phyloP scores from a whole-genome alignment of 805 yeast genomes.

The Yarrowia bubula region DNA sequence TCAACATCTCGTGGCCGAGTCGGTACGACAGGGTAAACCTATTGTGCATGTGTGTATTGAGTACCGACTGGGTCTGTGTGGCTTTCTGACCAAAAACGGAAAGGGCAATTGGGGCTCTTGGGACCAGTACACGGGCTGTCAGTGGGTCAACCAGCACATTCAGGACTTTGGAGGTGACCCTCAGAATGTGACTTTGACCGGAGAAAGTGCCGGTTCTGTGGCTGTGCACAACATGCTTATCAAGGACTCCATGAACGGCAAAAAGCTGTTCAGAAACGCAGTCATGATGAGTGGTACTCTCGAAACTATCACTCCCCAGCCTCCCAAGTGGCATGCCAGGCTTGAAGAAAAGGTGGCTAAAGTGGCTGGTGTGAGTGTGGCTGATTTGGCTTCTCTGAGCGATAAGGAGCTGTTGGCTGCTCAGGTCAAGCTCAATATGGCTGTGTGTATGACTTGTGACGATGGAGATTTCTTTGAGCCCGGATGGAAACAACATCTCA shows the following conservation, averaged over 20 bases:
- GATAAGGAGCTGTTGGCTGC: neutral
- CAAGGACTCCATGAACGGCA: conserved; percentile 25
- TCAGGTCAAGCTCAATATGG: conserved; percentile 10
- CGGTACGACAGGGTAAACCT: conserved; percentile 33
- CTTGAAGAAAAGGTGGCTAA: conserved; percentile 11
- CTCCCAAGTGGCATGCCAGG: conserved; percentile 13
- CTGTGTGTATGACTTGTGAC: conserved; percentile 22
- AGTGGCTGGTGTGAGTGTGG: neutral
- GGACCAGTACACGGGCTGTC: conserved; percentile 49
- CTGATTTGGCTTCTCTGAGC: neutral
- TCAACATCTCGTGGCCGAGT: conserved; percentile 33
- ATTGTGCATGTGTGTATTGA: conserved; percentile 42
- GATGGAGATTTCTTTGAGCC: conserved; percentile 24
- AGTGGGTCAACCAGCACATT: conserved; percentile 49
- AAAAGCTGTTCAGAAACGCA: conserved; percentile 20
- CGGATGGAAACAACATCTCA: conserved; percentile 16
- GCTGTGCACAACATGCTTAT: conserved; percentile 23
- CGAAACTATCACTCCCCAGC: conserved; percentile 24
- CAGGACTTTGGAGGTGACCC: conserved; percentile 50
- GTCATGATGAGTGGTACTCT: conserved; percentile 18
- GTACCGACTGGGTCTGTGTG: conserved; percentile 42
- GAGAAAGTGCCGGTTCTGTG: conserved; percentile 47
- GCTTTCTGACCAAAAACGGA: conserved; percentile 44
- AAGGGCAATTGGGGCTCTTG: conserved; percentile 45
- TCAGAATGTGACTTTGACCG: conserved; percentile 45